Conservation (phyloP, 805 yeast genomes). For the Teunomyces kruisii region DNA sequence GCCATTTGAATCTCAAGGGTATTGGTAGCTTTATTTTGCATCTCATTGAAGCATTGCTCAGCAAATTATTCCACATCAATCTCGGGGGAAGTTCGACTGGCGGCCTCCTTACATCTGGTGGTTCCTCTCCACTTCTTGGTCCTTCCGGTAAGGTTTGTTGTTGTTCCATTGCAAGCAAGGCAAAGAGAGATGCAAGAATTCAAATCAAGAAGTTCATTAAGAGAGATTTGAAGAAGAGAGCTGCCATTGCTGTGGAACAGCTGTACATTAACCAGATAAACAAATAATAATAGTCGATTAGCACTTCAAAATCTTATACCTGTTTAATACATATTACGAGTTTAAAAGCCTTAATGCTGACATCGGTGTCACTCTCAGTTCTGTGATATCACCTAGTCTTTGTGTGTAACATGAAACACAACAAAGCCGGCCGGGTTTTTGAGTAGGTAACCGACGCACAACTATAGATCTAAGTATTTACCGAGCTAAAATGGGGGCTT, state of each 20-base stretch:
- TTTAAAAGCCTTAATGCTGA: too few species aligned
- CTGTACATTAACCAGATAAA: constrained; percentile 12
- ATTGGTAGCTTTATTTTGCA: constrained; percentile 13
- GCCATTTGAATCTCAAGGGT: constrained; percentile 5
- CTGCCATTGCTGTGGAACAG: constrained; percentile 9
- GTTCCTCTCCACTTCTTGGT: constrained; percentile 7
- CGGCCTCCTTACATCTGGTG: constrained; percentile 5
- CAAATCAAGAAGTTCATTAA: constrained; percentile 19
- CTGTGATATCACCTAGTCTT: too few species aligned
- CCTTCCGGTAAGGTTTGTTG: constrained; percentile 21
- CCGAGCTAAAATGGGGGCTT: too few species aligned
- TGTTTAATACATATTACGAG: not conserved
- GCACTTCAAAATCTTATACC: not conserved
- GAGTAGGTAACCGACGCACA: too few species aligned
- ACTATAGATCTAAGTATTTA: too few species aligned
- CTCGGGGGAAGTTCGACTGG: constrained; percentile 18
- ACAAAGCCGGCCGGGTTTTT: too few species aligned
- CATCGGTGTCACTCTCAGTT: too few species aligned
- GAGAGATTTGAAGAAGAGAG: constrained; percentile 21
- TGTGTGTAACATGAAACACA: too few species aligned
- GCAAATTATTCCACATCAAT: constrained; percentile 17
- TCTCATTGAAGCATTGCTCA: constrained; percentile 13
- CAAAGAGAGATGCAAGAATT: constrained; percentile 25
- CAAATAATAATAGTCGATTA: not conserved
- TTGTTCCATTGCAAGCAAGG: constrained; percentile 18